These are phyloP conservation scores for Fusarium keratoplasticum DNA, from an alignment of 2,329 filamentous ascomycete genomes.

Conservation along the genomic window DNA sequence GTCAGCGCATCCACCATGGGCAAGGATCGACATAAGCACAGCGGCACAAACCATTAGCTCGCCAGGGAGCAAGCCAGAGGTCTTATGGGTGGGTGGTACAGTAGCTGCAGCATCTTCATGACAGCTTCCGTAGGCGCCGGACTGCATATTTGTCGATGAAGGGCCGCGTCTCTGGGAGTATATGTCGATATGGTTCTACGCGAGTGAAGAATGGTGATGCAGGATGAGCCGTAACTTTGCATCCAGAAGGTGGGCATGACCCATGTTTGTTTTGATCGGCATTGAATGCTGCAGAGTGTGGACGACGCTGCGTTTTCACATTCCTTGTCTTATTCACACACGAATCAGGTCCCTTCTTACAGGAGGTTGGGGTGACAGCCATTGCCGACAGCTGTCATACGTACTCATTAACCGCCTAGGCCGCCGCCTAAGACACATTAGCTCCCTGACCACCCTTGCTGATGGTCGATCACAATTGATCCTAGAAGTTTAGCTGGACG, in stretches of 20 bases:
- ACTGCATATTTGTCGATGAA: not conserved
- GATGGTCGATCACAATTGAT: not conserved
- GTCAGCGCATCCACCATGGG: not conserved
- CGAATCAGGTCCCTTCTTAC: not conserved
- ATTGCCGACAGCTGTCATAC: not conserved
- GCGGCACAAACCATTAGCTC: not conserved
- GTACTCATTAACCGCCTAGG: not conserved
- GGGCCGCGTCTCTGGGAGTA: too few species aligned
- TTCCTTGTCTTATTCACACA: not conserved
- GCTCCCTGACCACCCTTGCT: not conserved
- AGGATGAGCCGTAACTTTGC: not conserved
- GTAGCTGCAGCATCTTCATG: not conserved
- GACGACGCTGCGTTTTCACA: not conserved
- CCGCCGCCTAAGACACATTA: not conserved
- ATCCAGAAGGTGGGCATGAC: not conserved
- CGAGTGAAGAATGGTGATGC: not conserved
- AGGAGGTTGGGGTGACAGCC: not conserved
- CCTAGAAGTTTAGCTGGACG: not conserved
- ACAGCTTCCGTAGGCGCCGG: too few species aligned
- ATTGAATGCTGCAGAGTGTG: not conserved
- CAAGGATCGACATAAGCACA: not conserved
- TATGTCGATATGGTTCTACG: not conserved
- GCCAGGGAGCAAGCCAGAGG: too few species aligned
- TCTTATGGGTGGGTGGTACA: not conserved
- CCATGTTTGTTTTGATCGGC: not conserved